Percentiles rank a stretch among this genome's conserved stretches.
phyloP scores from a whole-genome alignment of 345 rosid species.

The Eutrema japonicum region DNA sequence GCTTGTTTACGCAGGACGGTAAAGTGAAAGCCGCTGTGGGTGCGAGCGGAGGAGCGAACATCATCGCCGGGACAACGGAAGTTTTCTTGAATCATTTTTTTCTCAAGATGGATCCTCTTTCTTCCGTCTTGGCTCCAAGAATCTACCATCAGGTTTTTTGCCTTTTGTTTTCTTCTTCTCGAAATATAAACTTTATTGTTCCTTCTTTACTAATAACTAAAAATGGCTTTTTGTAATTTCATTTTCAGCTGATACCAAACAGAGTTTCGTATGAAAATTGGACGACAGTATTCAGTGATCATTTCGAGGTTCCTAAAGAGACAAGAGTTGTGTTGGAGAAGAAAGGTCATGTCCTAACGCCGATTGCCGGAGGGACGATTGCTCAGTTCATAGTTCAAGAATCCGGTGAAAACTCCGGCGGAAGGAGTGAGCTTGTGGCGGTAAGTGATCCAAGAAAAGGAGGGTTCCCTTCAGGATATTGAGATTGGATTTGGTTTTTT shows the following conservation, averaged over 20 bases:
- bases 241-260: conserved; percentile 57
- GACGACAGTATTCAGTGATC: conserved; percentile 55
- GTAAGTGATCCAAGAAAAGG: conserved; percentile 76
- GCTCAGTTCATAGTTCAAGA: conserved; percentile 57
- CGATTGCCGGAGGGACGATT: conserved; percentile 51
- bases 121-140: conserved; percentile 62
- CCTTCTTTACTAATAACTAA: neutral
- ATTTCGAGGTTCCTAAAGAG: conserved; percentile 50
- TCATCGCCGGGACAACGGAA: conserved; percentile 57
- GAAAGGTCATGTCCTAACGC: conserved; percentile 55
- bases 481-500: neutral
- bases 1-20: conserved; percentile 46
- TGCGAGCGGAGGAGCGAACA: conserved; percentile 67
- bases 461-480: conserved; percentile 65
- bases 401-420: conserved; percentile 26
- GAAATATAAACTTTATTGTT: neutral
- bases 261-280: conserved; percentile 56
- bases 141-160: conserved; percentile 61
- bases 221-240: neutral
- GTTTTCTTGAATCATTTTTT: conserved; percentile 63
- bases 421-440: conserved; percentile 48
- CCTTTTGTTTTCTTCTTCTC: neutral
- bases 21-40: conserved; percentile 62
- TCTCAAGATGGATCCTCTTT: conserved; percentile 59
- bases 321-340: conserved; percentile 47